Conservation (phyloP, 805 yeast species). For the Cyberlindnera saturnus region DNA sequence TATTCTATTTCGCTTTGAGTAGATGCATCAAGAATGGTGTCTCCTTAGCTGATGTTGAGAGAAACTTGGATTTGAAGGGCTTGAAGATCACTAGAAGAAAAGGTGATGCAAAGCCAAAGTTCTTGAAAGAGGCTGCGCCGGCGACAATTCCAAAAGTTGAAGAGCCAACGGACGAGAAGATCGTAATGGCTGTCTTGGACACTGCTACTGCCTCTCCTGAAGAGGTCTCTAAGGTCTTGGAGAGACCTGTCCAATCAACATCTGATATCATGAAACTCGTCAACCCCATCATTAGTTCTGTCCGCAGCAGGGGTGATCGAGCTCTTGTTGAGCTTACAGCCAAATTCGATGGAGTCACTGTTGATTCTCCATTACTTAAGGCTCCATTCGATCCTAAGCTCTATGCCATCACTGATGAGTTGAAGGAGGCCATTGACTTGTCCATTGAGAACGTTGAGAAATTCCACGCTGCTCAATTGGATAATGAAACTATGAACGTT, state of each 20-base stretch:
- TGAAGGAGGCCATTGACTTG: constrained; percentile 81
- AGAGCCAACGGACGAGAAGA: constrained; percentile 23
- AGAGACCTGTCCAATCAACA: constrained; percentile 94
- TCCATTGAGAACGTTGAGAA: constrained; percentile 83
- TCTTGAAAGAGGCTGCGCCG: constrained; percentile 33
- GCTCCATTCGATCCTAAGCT: constrained; percentile 85
- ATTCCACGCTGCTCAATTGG: constrained; percentile 92
- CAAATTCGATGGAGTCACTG: constrained; percentile 81
- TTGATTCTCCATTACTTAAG: constrained; percentile 63
- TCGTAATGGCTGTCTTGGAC: constrained; percentile 33
- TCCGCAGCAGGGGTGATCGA: constrained; percentile 70
- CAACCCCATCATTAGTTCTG: constrained; percentile 79
- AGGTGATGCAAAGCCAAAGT: constrained; percentile 93
- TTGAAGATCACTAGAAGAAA: constrained; percentile 85
- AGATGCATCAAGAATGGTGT: constrained; percentile 78
- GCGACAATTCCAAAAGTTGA: constrained; percentile 6
- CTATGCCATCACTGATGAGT: constrained; percentile 66
- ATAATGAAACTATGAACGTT: constrained; percentile 63
- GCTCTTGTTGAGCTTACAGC: constrained; percentile 87
- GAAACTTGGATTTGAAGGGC: constrained; percentile 75
- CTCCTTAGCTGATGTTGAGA: constrained; percentile 71
- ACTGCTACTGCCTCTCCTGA: constrained; percentile 39
- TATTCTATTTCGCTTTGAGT: constrained; percentile 69
- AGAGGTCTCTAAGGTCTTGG: constrained; percentile 56
- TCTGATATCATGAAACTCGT: constrained; percentile 90